Conservation (phyloP, 495 filamentous ascomycete genomes). For the Trichoderma virens region DNA sequence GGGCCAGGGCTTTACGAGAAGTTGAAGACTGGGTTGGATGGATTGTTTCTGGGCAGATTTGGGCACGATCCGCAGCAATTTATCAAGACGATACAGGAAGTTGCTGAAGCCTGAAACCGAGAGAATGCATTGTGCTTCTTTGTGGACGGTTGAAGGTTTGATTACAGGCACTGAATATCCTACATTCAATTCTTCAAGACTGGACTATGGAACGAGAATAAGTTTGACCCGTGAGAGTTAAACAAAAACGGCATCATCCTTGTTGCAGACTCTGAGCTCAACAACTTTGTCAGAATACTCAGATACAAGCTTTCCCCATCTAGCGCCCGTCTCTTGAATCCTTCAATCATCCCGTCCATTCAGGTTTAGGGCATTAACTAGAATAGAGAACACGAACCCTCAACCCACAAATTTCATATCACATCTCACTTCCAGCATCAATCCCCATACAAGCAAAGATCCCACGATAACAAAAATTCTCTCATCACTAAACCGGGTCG, state of each 20-base stretch:
- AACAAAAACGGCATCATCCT: too few relatives aligned
- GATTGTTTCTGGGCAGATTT: slow-evolving; percentile 75
- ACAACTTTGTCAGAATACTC: too few relatives aligned
- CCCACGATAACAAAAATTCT: neutral
- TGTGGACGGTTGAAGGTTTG: neutral
- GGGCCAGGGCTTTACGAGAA: slow-evolving; percentile 64
- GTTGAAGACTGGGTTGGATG: slow-evolving; percentile 64
- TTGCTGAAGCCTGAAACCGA: slow-evolving; percentile 38
- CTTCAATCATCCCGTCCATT: too few relatives aligned
- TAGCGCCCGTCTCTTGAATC: too few relatives aligned
- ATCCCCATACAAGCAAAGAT: neutral
- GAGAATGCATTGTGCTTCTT: neutral
- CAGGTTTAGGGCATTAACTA: too few relatives aligned
- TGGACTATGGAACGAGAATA: too few relatives aligned
- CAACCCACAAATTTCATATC: neutral
- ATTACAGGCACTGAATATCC: too few relatives aligned
- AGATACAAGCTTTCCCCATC: too few relatives aligned
- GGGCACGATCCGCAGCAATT: slow-evolving; percentile 67
- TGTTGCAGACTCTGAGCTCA: too few relatives aligned
- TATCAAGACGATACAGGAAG: slow-evolving; percentile 58
- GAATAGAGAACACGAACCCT: too few relatives aligned
- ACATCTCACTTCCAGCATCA: neutral
- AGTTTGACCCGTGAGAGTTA: too few relatives aligned
- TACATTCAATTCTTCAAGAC: too few relatives aligned
- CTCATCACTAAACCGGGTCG: neutral